These are phyloP conservation scores for Diutina ranongensis DNA, from an alignment of 1,139 yeast genomes.

Conservation along the genomic window DNA sequence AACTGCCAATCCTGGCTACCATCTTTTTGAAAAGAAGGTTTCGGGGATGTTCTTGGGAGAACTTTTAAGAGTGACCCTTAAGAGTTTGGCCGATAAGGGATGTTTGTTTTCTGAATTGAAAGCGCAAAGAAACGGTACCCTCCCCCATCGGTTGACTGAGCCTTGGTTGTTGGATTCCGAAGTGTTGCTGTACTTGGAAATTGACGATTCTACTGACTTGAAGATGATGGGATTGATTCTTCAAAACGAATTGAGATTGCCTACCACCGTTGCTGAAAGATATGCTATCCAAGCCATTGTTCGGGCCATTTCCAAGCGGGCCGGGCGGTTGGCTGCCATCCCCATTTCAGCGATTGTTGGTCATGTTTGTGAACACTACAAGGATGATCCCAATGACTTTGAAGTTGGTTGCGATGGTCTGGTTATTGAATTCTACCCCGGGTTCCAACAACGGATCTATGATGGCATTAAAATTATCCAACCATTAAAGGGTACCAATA, in stretches of 20 bases:
- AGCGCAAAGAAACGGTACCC: conserved; percentile 35
- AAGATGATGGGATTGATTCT: conserved; percentile 54
- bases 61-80: conserved; percentile 58
- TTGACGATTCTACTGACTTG: conserved; percentile 65
- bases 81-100: conserved; percentile 51
- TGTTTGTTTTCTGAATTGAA: conserved; percentile 45
- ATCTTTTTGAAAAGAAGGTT: conserved; percentile 85
- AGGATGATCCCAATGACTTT: conserved; percentile 46
- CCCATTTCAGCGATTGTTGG: conserved; percentile 69
- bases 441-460: conserved; percentile 63
- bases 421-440: conserved; percentile 85
- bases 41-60: conserved; percentile 95
- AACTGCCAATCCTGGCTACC: conserved; percentile 79
- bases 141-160: conserved; percentile 56
- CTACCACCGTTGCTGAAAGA: conserved; percentile 62
- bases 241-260: conserved; percentile 51
- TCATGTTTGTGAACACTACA: conserved; percentile 29
- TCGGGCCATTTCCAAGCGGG: conserved; percentile 69
- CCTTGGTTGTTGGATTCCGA: conserved; percentile 80
- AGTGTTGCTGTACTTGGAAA: conserved; percentile 70
- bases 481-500: conserved; percentile 59
- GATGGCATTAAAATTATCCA: conserved; percentile 63
- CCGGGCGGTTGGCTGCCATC: conserved; percentile 77
- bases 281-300: conserved; percentile 58
- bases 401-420: conserved; percentile 95